phyloP scores from a whole-genome alignment of 495 filamentous ascomycete genomes.

The Daldinia childiae region DNA sequence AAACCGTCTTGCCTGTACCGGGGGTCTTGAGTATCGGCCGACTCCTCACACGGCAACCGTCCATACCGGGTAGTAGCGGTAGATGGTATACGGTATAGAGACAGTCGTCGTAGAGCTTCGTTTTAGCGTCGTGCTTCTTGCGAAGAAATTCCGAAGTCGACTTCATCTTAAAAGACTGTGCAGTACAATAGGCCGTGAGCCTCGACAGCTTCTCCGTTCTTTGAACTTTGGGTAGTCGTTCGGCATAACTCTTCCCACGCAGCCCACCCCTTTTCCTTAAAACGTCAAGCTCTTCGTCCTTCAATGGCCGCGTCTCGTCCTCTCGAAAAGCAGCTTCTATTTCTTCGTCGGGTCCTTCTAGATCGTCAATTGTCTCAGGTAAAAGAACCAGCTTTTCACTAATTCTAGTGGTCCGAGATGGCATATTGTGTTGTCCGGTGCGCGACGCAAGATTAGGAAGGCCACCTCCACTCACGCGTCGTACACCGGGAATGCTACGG shows the following conservation, averaged over 20 bases:
- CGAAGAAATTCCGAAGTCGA: conserved; percentile 86
- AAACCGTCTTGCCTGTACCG: conserved; percentile 83
- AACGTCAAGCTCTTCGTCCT: conserved; percentile 78
- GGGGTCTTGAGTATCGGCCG: conserved; percentile 91
- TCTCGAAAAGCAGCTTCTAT: conserved; percentile 58
- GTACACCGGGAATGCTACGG: conserved; percentile 53
- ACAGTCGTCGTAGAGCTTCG: conserved; percentile 99
- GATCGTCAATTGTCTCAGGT: conserved; percentile 79
- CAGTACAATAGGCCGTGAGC: conserved; percentile 96
- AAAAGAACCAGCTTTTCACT: conserved; percentile 96
- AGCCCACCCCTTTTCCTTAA: conserved; percentile 69
- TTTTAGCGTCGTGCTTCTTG: conserved; percentile 88
- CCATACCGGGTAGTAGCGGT: conserved; percentile 82
- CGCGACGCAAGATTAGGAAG: conserved; percentile 56
- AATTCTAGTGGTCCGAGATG: conserved; percentile 87
- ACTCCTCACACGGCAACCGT: conserved; percentile 87
- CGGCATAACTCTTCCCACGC: conserved; percentile 91
- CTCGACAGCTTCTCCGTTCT: conserved; percentile 87
- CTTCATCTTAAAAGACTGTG: conserved; percentile 89
- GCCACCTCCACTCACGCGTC: conserved; percentile 52
- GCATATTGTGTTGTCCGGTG: conserved; percentile 76
- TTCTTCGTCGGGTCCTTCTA: conserved; percentile 60
- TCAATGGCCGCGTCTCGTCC: conserved; percentile 73
- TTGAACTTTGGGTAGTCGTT: conserved; percentile 88
- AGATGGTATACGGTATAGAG: conserved; percentile 95